Percentiles rank a stretch among this genome's conserved stretches.
Conservation (phyloP, 495 filamentous ascomycete genomes). For the Parathielavia appendiculata region DNA sequence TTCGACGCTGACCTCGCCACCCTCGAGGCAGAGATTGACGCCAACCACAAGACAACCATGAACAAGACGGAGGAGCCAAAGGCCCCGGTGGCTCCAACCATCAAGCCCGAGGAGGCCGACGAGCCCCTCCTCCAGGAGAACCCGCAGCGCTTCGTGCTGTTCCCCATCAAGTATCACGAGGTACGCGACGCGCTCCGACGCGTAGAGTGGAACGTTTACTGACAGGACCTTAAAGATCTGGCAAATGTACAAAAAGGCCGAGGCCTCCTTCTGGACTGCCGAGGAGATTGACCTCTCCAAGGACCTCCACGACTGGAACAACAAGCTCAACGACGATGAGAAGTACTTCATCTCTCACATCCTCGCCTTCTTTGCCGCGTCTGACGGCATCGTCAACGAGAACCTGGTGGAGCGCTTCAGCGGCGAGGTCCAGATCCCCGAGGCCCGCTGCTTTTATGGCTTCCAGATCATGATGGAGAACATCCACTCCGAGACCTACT, state of each 20-base stretch:
- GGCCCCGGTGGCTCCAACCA: conserved; percentile 50
- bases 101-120: conserved; percentile 67
- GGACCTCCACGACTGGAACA: conserved; percentile 98
- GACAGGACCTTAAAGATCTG: conserved; percentile 63
- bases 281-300: conserved; percentile 99
- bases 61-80: conserved; percentile 44
- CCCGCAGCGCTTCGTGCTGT: conserved; percentile 91
- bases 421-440: conserved; percentile 92
- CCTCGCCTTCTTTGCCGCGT: conserved; percentile 99
- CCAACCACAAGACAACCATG: conserved; percentile 43
- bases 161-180: conserved; percentile 99
- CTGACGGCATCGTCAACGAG: conserved; percentile 99
- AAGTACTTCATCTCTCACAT: conserved; percentile 97
- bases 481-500: conserved; percentile 99
- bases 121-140: conserved; percentile 96
- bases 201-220: conserved; percentile 58
- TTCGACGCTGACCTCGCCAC: conserved; percentile 52
- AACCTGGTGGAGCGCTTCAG: conserved; percentile 98
- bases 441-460: conserved; percentile 99
- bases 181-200: conserved; percentile 62
- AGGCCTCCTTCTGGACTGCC: conserved; percentile 99
- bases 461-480: conserved; percentile 99
- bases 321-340: conserved; percentile 93
- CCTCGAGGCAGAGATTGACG: conserved; percentile 51
- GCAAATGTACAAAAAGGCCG: conserved; percentile 99